Evolutionary conservation across 257 asterid genomes (phyloP).

Genomic region (Galeopsis tetrahit): DNA sequence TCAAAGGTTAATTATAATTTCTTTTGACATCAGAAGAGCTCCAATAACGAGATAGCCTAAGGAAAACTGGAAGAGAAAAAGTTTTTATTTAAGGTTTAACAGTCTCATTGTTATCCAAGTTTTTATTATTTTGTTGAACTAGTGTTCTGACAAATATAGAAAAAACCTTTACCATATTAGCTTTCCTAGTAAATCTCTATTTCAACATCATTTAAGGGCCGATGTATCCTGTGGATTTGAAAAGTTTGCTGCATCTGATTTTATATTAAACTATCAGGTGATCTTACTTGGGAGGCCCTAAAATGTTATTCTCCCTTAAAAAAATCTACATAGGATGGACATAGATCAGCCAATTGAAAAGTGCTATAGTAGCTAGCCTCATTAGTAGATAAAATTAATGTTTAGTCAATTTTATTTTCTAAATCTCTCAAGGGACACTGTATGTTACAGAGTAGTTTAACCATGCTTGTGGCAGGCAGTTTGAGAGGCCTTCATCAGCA

Average conservation of each 20-base stretch:
- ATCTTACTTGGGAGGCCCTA: background rate
- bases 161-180: conserved; percentile 16
- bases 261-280: conserved; percentile 7
- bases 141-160: background rate
- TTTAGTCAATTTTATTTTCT: background rate
- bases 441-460: conserved; percentile 55
- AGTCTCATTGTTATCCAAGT: conserved; percentile 6
- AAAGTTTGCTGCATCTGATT: conserved; percentile 4
- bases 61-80: conserved; percentile 1
- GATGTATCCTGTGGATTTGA: conserved; percentile 4
- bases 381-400: conserved; percentile 11
- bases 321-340: conserved; percentile 9
- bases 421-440: conserved; percentile 28
- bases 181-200: background rate
- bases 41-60: background rate
- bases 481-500: conserved; percentile 82
- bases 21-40: conserved; percentile 3
- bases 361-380: background rate
- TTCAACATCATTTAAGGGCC: background rate
- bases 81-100: background rate
- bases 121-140: background rate
- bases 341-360: conserved; percentile 11
- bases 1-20: conserved; percentile 24
- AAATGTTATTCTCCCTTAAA: background rate
- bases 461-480: conserved; percentile 96